phyloP scores from a whole-genome alignment of 2,329 filamentous ascomycete genomes.

The Tolypocladium ovalisporum region DNA sequence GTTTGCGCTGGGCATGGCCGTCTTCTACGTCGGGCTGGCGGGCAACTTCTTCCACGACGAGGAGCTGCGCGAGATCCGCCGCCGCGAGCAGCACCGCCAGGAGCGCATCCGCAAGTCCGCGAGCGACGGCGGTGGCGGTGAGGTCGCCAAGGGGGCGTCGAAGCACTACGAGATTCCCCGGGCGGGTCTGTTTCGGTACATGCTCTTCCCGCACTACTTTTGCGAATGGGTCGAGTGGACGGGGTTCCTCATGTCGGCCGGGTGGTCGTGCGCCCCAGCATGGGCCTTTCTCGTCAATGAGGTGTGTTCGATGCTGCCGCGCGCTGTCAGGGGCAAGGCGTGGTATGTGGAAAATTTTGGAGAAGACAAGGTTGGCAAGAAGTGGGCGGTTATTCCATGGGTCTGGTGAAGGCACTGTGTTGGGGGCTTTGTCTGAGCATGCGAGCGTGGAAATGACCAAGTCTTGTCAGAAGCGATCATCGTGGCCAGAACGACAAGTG shows the following conservation, averaged over 20 bases:
- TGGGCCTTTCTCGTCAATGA: slow-evolving; percentile 79
- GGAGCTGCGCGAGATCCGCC: slow-evolving; percentile 74
- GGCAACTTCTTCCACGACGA: slow-evolving; percentile 87
- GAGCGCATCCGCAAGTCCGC: slow-evolving; percentile 15
- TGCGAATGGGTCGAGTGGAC: slow-evolving; percentile 95
- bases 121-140: slow-evolving; percentile 2
- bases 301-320: slow-evolving; percentile 77
- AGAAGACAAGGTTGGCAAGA: slow-evolving; percentile 61
- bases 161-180: slow-evolving; percentile 84
- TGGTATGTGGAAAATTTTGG: slow-evolving; percentile 92
- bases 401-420: neutral
- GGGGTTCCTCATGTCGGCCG: slow-evolving; percentile 73
- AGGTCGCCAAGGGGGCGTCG: slow-evolving; percentile 18
- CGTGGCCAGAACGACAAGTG: too few relatives aligned
- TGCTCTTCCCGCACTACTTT: slow-evolving; percentile 90
- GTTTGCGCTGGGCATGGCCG: slow-evolving; percentile 52
- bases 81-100: slow-evolving; percentile 51
- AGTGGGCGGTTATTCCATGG: slow-evolving; percentile 57
- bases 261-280: slow-evolving; percentile 59
- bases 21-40: slow-evolving; percentile 68
- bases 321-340: slow-evolving; percentile 65
- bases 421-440: neutral
- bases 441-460: neutral
- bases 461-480: neutral
- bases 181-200: slow-evolving; percentile 68